These are phyloP conservation scores for Saccharomycopsis sp. DNA, from an alignment of 805 yeast genomes.

Conservation along the genomic window DNA sequence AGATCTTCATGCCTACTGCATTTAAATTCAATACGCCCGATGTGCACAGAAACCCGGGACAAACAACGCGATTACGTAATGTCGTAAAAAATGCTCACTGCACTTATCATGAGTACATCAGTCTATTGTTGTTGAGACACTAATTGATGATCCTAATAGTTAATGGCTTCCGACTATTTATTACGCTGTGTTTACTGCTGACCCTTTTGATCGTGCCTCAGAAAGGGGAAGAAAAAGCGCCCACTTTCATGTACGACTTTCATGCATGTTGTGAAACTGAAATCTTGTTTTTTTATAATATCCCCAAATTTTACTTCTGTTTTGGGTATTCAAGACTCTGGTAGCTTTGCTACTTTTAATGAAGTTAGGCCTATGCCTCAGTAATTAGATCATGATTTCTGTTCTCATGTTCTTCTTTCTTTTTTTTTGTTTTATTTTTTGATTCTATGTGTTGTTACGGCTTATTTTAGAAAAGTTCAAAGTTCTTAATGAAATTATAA, in stretches of 20 bases:
- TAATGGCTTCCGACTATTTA: not conserved
- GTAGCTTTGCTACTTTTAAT: no score
- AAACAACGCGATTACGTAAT: not conserved
- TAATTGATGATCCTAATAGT: not conserved
- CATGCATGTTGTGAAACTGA: slow-evolving; percentile 1
- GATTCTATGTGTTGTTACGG: no score
- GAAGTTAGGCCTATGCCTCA: no score
- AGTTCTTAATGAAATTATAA: no score
- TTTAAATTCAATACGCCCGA: no score
- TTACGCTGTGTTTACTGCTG: not conserved
- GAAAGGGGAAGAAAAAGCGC: not conserved
- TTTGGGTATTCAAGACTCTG: no score
- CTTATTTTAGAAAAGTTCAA: no score
- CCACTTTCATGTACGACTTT: not conserved
- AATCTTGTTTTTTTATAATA: not conserved
- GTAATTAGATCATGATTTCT: no score
- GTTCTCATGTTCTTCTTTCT: not conserved
- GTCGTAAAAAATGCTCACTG: not conserved
- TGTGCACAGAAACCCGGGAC: not conserved
- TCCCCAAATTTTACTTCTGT: no score
- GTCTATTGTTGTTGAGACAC: not conserved
- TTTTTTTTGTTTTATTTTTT: not conserved
- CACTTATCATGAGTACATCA: not conserved
- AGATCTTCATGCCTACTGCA: no score
- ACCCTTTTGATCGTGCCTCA: not conserved